phyloP scores from a whole-genome alignment of 164 flowering plant species.

The Taxillus chinensis region DNA sequence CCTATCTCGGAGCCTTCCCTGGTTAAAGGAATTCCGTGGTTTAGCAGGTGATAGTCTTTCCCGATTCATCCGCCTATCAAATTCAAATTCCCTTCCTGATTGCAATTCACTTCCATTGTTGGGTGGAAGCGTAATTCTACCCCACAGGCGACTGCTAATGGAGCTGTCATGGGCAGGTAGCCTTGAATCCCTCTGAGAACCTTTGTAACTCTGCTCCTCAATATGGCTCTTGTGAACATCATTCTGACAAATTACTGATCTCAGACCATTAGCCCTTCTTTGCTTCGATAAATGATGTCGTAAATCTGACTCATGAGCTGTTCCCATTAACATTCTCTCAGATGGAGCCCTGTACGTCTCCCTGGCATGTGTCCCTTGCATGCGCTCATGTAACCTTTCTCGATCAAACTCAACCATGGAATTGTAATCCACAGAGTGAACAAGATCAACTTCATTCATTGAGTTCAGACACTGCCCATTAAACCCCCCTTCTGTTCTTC shows the following conservation, averaged over 20 bases:
- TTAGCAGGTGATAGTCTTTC: conserved; percentile 39
- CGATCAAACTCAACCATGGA: conserved; percentile 32
- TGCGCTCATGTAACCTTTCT: conserved; percentile 31
- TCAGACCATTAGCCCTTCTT: conserved; percentile 51
- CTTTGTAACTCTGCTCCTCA: conserved; percentile 29
- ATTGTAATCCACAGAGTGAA: conserved; percentile 31
- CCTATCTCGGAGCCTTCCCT: conserved; percentile 42
- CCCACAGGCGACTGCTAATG: conserved; percentile 49
- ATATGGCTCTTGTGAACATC: conserved; percentile 21
- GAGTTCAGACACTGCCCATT: too few species aligned
- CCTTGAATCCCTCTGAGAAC: conserved; percentile 29
- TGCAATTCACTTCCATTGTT: conserved; percentile 17
- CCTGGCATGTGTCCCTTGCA: conserved; percentile 41
- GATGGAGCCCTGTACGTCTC: conserved; percentile 26
- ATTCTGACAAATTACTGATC: conserved; percentile 47
- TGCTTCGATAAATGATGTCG: conserved; percentile 57
- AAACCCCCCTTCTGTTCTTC: conserved; percentile 20
- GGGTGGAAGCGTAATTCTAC: conserved; percentile 51
- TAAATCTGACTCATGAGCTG: conserved; percentile 43
- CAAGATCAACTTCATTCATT: conserved; percentile 37
- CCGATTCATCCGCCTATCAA: conserved; percentile 32
- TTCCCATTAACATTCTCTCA: conserved; percentile 20
- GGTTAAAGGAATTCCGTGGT: conserved; percentile 10
- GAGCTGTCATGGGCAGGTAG: conserved; percentile 31
- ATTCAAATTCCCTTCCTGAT: neutral